Percentiles rank a stretch among this genome's conserved stretches.
Evolutionary conservation across 306 rosid species (phyloP).

Genomic region (Cucurbita maxima): DNA sequence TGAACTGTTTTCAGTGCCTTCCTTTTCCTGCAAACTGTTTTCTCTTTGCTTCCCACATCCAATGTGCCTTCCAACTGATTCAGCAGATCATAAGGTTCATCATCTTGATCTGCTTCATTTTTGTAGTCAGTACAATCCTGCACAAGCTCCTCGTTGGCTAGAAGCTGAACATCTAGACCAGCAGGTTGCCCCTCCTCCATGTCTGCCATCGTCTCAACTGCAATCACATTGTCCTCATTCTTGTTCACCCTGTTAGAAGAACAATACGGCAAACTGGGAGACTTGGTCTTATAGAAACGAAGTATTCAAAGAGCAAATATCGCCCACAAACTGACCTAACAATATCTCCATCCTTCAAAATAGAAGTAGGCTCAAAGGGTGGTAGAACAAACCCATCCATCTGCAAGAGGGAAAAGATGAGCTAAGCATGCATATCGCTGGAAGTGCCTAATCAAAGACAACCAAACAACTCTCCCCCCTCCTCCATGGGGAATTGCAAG

Average conservation of each 20-base stretch:
- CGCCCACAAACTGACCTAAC: slow-evolving; percentile 34
- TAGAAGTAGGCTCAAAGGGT: slow-evolving; percentile 60
- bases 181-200: slow-evolving; percentile 10
- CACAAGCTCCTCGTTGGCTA: slow-evolving; percentile 30
- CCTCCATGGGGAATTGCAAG: neutral
- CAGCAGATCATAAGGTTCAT: neutral
- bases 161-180: slow-evolving; percentile 24
- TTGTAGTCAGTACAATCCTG: slow-evolving; percentile 27
- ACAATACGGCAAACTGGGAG: neutral
- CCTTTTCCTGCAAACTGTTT: slow-evolving; percentile 42
- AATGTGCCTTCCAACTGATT: slow-evolving; percentile 15
- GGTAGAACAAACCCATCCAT: slow-evolving; percentile 91
- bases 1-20: slow-evolving; percentile 44
- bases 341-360: slow-evolving; percentile 73
- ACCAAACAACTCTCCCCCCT: neutral
- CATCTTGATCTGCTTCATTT: slow-evolving; percentile 18
- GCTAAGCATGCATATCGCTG: neutral
- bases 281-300: neutral
- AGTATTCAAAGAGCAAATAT: neutral
- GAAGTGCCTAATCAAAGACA: neutral
- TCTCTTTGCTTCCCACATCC: slow-evolving; percentile 16
- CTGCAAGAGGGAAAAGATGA: slow-evolving; percentile 23
- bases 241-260: slow-evolving; percentile 40
- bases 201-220: slow-evolving; percentile 9
- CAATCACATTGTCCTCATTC: slow-evolving; percentile 24